These are phyloP conservation scores for Fusarium sp. DNA, from an alignment of 2,329 filamentous ascomycete genomes.

Conservation along the genomic window DNA sequence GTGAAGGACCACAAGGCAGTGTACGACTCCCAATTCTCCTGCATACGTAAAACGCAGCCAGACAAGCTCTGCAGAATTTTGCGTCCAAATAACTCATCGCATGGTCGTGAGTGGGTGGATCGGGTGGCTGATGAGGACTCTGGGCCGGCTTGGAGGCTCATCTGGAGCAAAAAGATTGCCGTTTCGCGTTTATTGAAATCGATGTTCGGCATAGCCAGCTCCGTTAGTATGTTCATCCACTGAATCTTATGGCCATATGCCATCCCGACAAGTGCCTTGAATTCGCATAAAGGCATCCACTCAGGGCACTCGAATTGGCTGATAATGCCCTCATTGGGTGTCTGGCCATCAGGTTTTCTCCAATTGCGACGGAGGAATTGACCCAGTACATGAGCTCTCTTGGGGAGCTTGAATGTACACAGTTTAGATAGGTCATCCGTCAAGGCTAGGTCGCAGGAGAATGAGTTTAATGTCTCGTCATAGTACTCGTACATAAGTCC, in stretches of 20 bases:
- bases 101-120: slow-evolving; percentile 3
- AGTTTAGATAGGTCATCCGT: neutral
- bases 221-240: slow-evolving; percentile 38
- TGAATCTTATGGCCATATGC: slow-evolving; percentile 25
- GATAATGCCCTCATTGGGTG: slow-evolving; percentile 65
- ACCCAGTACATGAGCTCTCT: slow-evolving; percentile 9
- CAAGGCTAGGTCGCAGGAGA: neutral
- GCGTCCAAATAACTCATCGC: slow-evolving; percentile 13
- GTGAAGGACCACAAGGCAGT: slow-evolving; percentile 29
- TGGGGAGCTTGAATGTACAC: slow-evolving; percentile 33
- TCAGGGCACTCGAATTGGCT: slow-evolving; percentile 60
- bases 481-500: slow-evolving; percentile 36
- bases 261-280: slow-evolving; percentile 52
- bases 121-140: neutral
- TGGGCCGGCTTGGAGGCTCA: slow-evolving; percentile 35
- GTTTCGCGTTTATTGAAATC: slow-evolving; percentile 42
- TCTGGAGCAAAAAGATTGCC: slow-evolving; percentile 32
- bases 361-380: slow-evolving; percentile 28
- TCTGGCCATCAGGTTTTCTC: slow-evolving; percentile 2
- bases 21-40: slow-evolving; percentile 41
- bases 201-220: slow-evolving; percentile 36
- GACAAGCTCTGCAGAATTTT: neutral
- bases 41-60: slow-evolving; percentile 10
- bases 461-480: neutral
- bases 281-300: slow-evolving; percentile 64